Base-by-base conservation (phyloP, 352 stramenopile species). In the Pilasporangium apinafurcum region DNA sequence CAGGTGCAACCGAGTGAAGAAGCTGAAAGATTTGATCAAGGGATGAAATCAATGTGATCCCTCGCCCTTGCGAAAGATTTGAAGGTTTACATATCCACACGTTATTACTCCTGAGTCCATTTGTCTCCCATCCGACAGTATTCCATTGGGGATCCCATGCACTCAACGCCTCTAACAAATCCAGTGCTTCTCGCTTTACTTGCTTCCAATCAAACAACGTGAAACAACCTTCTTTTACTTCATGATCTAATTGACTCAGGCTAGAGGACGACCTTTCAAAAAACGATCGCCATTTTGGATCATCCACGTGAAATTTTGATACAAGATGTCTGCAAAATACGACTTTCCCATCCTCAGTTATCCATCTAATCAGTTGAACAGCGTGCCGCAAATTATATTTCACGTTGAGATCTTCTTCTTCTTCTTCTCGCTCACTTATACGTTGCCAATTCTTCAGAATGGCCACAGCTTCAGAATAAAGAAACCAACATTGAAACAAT, bases 51-150 rank as follows among this genome's bases (percentile, higher is more conserved):
- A 92, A 30, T 22, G 72, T 48, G 31, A 92, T 89, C 0, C 76
- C 79, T 44, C 79, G 64, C 1, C 79, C 79, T 53, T 87, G 79
- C 0, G 79, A 92, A 13, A 89, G 47, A 26, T 84, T 83, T 9
- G 76, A 68, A 17, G 79, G 79, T 24, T 92, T 92, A 51, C 65
- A 86, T 35, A 92, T 92, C 79, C 79, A 92, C 25, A 89, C 59
- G 41, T 69, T 77, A n/a, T 39, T 44, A 31, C 45, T 56, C 31
- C 44, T 31, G 12, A 47, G n/a, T 60, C 31, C 22, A 84, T 65
- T 33, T 90, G 77, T 6, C 53, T 40, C 17, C 86, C 77, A 0
- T 52, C 53, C 5, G 20, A 26, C 17, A 54, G 16, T 9, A 84
- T 33, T 14, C 59, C 33, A 5, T 26, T 4, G 1, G 80, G 44